These are phyloP conservation scores for Boletus coccyginus DNA, from an alignment of 768 basidiomycete genomes.

Conservation along the genomic window DNA sequence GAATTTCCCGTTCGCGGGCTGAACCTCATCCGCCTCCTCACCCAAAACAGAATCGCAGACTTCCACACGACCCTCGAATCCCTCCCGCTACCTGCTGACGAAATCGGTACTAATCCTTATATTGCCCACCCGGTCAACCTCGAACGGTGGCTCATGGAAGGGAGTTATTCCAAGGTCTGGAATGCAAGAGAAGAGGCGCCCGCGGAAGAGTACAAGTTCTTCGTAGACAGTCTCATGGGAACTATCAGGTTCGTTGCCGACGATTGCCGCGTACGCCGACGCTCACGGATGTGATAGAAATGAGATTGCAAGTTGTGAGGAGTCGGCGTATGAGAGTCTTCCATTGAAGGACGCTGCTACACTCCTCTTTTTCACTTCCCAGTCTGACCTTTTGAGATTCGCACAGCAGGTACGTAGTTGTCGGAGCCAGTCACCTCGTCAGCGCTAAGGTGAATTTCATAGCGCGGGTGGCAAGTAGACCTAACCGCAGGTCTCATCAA, in stretches of 20 bases:
- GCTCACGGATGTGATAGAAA: conserved; percentile 49
- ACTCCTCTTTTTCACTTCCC: conserved; percentile 85
- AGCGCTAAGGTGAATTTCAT: conserved; percentile 3
- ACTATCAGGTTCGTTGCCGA: conserved; percentile 71
- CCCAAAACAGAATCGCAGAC: conserved; percentile 94
- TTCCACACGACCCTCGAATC: conserved; percentile 97
- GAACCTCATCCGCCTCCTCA: conserved; percentile 91
- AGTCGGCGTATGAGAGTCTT: conserved; percentile 88
- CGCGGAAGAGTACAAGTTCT: conserved; percentile 91
- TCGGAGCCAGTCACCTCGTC: background rate
- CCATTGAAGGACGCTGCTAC: conserved; percentile 89
- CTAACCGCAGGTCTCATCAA: conserved; percentile 64
- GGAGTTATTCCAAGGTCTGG: conserved; percentile 97
- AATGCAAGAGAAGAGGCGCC: conserved; percentile 90
- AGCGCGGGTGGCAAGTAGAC: conserved; percentile 88
- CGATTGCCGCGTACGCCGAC: background rate
- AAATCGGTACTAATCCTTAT: conserved; percentile 64
- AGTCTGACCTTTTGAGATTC: conserved; percentile 78
- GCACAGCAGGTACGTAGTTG: conserved; percentile 63
- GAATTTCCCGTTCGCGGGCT: conserved; percentile 90
- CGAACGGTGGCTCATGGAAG: conserved; percentile 98
- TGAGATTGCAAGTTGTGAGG: conserved; percentile 97
- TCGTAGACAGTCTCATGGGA: conserved; percentile 89
- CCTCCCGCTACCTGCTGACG: conserved; percentile 67
- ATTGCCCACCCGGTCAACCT: conserved; percentile 87